Conservation (phyloP, 1,284 basidiomycete species). For the Leccinum cinnamomeum region DNA sequence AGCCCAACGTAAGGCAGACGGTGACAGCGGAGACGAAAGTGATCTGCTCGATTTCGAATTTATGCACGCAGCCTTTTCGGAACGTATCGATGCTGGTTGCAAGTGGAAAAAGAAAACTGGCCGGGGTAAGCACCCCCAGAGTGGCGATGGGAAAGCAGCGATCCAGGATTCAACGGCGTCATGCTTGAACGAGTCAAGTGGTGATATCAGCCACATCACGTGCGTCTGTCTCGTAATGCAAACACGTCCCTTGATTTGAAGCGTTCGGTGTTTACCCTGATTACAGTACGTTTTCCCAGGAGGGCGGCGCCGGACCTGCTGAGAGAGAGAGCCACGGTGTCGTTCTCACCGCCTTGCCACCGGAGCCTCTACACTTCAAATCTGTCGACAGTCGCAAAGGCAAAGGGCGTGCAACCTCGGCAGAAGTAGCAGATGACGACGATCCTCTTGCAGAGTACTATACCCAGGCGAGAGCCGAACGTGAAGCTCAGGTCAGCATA, state of each 20-base stretch:
- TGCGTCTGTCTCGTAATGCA: slow-evolving; percentile 26
- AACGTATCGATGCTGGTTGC: slow-evolving; percentile 47
- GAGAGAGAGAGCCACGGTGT: background rate
- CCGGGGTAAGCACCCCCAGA: background rate
- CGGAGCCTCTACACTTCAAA: slow-evolving; percentile 27
- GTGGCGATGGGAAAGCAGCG: background rate
- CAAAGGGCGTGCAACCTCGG: slow-evolving; percentile 3
- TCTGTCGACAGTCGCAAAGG: slow-evolving; percentile 6
- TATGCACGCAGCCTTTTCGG: slow-evolving; percentile 46
- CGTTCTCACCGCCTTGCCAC: slow-evolving; percentile 27
- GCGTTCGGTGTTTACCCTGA: slow-evolving; percentile 2
- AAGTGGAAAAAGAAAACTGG: slow-evolving; percentile 19
- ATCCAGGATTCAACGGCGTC: background rate
- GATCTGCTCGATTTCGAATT: slow-evolving; percentile 39
- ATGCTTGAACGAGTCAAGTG: slow-evolving; percentile 11
- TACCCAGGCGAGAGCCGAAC: slow-evolving; percentile 50
- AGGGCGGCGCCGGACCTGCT: slow-evolving; percentile 1
- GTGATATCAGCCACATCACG: slow-evolving; percentile 42
- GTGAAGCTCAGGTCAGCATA: slow-evolving; percentile 41
- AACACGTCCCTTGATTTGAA: background rate
- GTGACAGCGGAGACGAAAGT: slow-evolving; percentile 7
- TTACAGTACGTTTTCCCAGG: slow-evolving; percentile 39
- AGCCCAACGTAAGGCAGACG: background rate
- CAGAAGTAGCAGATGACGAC: slow-evolving; percentile 13
- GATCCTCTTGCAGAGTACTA: slow-evolving; percentile 69